phyloP scores from a whole-genome alignment of 2,329 filamentous ascomycete species.

The Lachnellula cervina region DNA sequence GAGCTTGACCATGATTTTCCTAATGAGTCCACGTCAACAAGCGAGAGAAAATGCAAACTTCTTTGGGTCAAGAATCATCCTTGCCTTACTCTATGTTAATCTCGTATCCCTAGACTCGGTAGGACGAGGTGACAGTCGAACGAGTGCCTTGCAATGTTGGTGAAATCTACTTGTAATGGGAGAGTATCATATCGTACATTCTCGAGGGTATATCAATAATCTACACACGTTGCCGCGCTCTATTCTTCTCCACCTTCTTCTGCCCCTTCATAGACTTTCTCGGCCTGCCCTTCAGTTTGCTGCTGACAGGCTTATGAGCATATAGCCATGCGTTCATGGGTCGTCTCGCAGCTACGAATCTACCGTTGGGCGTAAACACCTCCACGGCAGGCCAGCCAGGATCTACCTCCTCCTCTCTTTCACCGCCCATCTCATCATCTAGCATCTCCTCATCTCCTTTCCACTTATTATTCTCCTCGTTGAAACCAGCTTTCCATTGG shows the following conservation, averaged over 20 bases:
- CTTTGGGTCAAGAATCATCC: too few relatives aligned
- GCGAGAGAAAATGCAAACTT: too few relatives aligned
- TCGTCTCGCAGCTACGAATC: slow-evolving; percentile 61
- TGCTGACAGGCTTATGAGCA: slow-evolving; percentile 49
- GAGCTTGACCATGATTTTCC: too few relatives aligned
- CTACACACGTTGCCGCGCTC: slow-evolving; percentile 3
- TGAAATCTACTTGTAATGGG: background rate
- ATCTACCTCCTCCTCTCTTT: slow-evolving; percentile 19
- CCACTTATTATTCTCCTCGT: background rate
- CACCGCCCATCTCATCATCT: slow-evolving; percentile 8
- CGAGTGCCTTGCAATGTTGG: too few relatives aligned
- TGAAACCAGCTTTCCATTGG: background rate
- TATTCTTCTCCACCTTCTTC: slow-evolving; percentile 41
- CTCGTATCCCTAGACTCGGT: too few relatives aligned
- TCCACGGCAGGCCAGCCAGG: slow-evolving; percentile 67
- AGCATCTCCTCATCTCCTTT: slow-evolving; percentile 1
- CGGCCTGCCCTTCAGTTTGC: slow-evolving; percentile 51
- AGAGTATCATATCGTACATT: background rate
- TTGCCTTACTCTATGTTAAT: too few relatives aligned
- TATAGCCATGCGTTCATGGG: slow-evolving; percentile 68
- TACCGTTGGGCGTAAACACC: slow-evolving; percentile 80
- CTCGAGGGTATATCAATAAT: background rate
- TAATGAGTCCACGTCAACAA: too few relatives aligned
- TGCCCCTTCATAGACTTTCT: slow-evolving; percentile 64
- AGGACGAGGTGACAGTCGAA: background rate